Percentiles rank a stretch among this genome's conserved stretches.
Evolutionary conservation across 306 rosid genomes (phyloP).

Genomic region (Rosa lucieae): DNA sequence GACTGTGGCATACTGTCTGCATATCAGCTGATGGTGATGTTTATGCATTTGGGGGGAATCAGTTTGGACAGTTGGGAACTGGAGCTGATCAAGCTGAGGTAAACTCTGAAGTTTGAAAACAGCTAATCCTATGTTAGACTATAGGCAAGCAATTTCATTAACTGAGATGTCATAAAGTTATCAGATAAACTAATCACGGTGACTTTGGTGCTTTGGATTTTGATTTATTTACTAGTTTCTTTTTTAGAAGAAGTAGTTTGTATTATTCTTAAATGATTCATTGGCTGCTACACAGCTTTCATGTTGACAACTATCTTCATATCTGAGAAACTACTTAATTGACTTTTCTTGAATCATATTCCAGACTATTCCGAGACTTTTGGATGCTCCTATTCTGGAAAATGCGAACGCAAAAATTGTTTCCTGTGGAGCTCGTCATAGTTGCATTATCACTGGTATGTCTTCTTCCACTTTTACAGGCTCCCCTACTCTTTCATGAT

Average conservation of each 20-base stretch:
- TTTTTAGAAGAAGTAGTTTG: not conserved
- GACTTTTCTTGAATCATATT: slow-evolving; percentile 27
- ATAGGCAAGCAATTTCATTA: not conserved
- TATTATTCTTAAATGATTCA: not conserved
- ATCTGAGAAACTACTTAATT: slow-evolving; percentile 15
- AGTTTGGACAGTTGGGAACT: slow-evolving; percentile 96
- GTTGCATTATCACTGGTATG: slow-evolving; percentile 76
- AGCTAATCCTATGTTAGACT: not conserved
- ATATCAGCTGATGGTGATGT: slow-evolving; percentile 82
- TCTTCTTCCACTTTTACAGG: not conserved
- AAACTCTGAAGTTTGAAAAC: slow-evolving; percentile 7
- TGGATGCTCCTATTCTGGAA: slow-evolving; percentile 84
- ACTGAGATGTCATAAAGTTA: not conserved
- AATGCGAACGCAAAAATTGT: slow-evolving; percentile 56
- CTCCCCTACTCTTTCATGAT: not conserved
- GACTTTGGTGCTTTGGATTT: not conserved
- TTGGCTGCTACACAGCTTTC: not conserved
- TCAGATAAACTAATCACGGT: not conserved
- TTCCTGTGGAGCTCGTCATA: slow-evolving; percentile 97
- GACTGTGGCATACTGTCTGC: slow-evolving; percentile 94
- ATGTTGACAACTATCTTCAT: slow-evolving; percentile 3
- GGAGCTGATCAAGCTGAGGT: slow-evolving; percentile 93
- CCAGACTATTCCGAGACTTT: slow-evolving; percentile 80
- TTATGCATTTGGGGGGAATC: slow-evolving; percentile 89
- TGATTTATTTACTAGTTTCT: not conserved